Evolutionary conservation across 208 protist genomes (phyloP).

Genomic region (Crithidia bombi): DNA sequence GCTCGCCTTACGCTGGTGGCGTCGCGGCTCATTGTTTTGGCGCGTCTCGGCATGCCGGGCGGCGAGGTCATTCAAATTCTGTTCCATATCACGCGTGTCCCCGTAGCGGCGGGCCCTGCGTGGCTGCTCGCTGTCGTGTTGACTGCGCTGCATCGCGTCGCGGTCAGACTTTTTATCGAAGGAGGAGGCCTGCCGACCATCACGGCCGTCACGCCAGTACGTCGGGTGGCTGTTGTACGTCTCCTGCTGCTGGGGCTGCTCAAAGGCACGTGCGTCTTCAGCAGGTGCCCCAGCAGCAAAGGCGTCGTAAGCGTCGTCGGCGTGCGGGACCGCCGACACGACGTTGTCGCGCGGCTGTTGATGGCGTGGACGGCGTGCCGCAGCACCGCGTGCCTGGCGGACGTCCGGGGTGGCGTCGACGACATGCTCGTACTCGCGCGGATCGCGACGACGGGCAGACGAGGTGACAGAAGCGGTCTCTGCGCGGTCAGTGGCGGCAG

Average conservation of each 20-base stretch:
- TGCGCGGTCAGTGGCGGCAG: neutral
- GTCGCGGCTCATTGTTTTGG: constrained; percentile 3
- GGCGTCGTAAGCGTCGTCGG: neutral
- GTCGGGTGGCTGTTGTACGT: constrained; percentile 15
- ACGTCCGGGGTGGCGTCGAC: constrained; percentile 17
- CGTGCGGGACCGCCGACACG: neutral
- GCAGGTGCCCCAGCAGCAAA: neutral
- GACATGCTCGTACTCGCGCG: constrained; percentile 32
- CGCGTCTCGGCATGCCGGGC: neutral
- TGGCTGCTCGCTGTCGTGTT: neutral
- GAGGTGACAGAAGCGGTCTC: constrained; percentile 14
- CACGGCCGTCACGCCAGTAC: constrained; percentile 6
- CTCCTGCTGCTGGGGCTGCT: constrained; percentile 3
- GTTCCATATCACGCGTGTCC: constrained; percentile 33
- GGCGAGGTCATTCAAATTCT: constrained; percentile 34
- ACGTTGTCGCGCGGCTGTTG: constrained; percentile 9
- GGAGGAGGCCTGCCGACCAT: no score
- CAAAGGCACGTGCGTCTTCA: neutral
- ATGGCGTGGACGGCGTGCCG: neutral
- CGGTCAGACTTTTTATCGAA: no score
- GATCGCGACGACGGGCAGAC: constrained; percentile 21
- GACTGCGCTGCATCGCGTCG: neutral
- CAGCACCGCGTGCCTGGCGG: constrained; percentile 4
- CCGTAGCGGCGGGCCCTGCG: constrained; percentile 15
- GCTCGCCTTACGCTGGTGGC: constrained; percentile 5